Evolutionary conservation across 225 moss, liverwort and hornwort genomes (phyloP).

Genomic region (Ulota crispa): DNA sequence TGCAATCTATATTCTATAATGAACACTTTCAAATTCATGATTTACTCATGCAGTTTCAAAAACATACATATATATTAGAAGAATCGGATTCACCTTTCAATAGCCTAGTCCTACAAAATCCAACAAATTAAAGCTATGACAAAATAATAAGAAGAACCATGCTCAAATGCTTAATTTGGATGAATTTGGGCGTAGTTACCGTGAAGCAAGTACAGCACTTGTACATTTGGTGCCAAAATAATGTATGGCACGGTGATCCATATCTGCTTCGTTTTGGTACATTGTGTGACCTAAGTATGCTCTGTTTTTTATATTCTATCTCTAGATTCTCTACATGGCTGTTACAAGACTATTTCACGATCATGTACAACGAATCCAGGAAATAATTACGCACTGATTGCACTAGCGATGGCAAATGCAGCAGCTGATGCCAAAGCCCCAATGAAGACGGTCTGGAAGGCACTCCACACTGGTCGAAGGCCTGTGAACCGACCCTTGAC

Average conservation of each 20-base stretch:
- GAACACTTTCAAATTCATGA: too few relatives aligned
- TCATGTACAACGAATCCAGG: background rate
- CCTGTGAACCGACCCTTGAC: constrained; percentile 89
- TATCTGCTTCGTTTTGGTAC: background rate
- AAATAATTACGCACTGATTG: constrained; percentile 42
- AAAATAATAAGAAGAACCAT: too few relatives aligned
- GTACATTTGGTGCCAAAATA: background rate
- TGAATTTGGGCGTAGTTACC: too few relatives aligned
- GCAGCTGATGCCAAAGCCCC: constrained; percentile 94
- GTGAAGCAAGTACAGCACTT: background rate
- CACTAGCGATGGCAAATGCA: constrained; percentile 75
- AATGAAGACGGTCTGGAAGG: constrained; percentile 75
- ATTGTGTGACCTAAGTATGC: background rate
- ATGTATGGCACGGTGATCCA: background rate
- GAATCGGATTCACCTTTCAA: too few relatives aligned
- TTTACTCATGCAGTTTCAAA: too few relatives aligned
- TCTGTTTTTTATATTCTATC: background rate
- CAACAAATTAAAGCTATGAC: too few relatives aligned
- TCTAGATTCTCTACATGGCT: background rate
- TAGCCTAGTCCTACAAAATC: too few relatives aligned
- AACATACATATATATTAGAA: too few relatives aligned
- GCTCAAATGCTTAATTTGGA: too few relatives aligned
- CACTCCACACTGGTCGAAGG: constrained; percentile 73
- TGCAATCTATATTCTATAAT: too few relatives aligned
- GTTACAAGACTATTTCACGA: background rate